Base-by-base conservation (phyloP, 2,329 filamentous ascomycete species). In the Aspergillus chevalieri region DNA sequence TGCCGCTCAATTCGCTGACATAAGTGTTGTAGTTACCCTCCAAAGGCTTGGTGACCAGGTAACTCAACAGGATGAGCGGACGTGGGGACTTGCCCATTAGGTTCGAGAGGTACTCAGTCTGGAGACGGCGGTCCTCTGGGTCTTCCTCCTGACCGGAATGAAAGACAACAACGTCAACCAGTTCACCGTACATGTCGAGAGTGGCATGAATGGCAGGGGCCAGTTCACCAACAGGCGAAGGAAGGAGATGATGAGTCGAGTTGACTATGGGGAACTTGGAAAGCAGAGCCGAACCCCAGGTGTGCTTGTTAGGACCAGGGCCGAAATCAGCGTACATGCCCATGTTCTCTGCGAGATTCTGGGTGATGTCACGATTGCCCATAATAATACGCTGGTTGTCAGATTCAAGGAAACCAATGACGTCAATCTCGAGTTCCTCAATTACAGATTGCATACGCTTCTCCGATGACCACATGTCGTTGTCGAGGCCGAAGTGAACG, bases 251-350 rank as follows among this genome's bases (percentile, higher is more conserved):
- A 67, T 98, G 93, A 19, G 91, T 96, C 1, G 89, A 95, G 73
- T 97, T 95, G 52, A 98, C 71, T 62, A 98, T 98, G 3, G 93
- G 93, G 75, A 97, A 98, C 66, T 97, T 97, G 60, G 90, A 96
- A 3, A 98, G 79, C 42, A 98, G 78, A 19, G 91, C 93, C 8
- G 86, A 83, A 46, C 93, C 93, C 93, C 93, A 98, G 0, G 93
- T 98, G 74, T 98, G 93, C 74, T 97, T 98, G 79, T 98, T 95
- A 6, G 93, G 93, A 2, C 93, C 93, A 26, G 93, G 93, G 48
- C 93, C 93, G 63, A 90, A 96, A 74, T 98, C 93, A 45, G 94
- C 91, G 65, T 96, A 98, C 93, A 98, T 98, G 60, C 93, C 93
- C 9, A 98, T 80, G 58, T 98, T 91, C 67, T 97, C 92, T 17